A percentile compares a stretch with the other conserved stretches of the same genome.
Evolutionary conservation across 169 alveolate genomes (phyloP).

Genomic region (Cryptosporidium canis): DNA sequence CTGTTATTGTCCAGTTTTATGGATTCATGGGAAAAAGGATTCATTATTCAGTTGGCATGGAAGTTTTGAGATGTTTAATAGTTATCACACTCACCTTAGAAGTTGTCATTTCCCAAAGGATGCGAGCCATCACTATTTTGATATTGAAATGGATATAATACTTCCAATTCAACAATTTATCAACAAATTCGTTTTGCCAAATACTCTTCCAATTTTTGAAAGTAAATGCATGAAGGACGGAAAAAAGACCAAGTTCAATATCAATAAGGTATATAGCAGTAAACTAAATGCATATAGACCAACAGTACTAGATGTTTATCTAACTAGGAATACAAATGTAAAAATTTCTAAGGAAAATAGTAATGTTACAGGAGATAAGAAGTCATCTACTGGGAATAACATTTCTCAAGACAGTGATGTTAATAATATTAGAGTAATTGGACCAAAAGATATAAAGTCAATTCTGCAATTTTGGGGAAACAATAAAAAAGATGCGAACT

Average conservation of each 20-base stretch:
- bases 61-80: slow-evolving; percentile 70
- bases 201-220: not conserved
- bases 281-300: slow-evolving; percentile 59
- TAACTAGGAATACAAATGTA: slow-evolving; percentile 54
- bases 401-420: not conserved
- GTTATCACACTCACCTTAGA: slow-evolving; percentile 59
- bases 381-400: not conserved
- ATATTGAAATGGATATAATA: slow-evolving; percentile 70
- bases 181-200: slow-evolving; percentile 25
- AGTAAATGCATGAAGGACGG: slow-evolving; percentile 21
- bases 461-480: slow-evolving; percentile 39
- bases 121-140: slow-evolving; percentile 76
- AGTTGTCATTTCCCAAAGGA: slow-evolving; percentile 77
- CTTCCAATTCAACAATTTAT: slow-evolving; percentile 73
- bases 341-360: slow-evolving; percentile 3
- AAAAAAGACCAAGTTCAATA: not conserved
- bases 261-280: not conserved
- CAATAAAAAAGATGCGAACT: not conserved
- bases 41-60: slow-evolving; percentile 72
- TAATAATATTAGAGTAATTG: slow-evolving; percentile 25
- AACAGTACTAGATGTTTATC: slow-evolving; percentile 51
- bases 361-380: not conserved
- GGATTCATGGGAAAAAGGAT: slow-evolving; percentile 79
- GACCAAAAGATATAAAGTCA: slow-evolving; percentile 57
- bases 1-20: slow-evolving; percentile 77